Conservation (phyloP, 2,329 filamentous ascomycete genomes). For the Xylaria sp. region DNA sequence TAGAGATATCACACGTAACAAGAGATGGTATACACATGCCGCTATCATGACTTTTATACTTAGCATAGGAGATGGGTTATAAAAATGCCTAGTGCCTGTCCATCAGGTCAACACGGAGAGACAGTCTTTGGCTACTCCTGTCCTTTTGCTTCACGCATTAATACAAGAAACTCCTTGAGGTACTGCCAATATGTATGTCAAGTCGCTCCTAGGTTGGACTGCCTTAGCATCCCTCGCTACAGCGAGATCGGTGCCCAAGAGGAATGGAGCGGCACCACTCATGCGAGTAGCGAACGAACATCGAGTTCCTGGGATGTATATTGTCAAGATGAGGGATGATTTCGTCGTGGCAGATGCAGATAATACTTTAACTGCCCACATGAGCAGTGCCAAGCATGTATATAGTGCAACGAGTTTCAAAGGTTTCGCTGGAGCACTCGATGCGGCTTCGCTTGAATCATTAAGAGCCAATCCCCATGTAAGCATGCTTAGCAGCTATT, state of each 20-base stretch:
- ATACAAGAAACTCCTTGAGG: background rate
- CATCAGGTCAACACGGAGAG: background rate
- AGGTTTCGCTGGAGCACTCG: slow-evolving; percentile 23
- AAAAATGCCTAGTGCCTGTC: background rate
- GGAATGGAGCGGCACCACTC: slow-evolving; percentile 6
- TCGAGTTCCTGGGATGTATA: slow-evolving; percentile 19
- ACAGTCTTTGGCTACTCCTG: background rate
- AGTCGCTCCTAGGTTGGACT: slow-evolving; percentile 15
- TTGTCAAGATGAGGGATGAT: slow-evolving; percentile 30
- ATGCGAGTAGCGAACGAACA: slow-evolving; percentile 3
- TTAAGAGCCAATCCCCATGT: slow-evolving; percentile 21
- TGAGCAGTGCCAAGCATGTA: slow-evolving; percentile 13
- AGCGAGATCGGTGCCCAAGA: slow-evolving; percentile 21
- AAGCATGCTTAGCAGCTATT: background rate
- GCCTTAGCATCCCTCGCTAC: slow-evolving; percentile 10
- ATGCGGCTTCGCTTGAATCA: slow-evolving; percentile 8
- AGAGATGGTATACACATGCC: background rate
- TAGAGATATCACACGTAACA: background rate
- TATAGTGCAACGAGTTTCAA: slow-evolving; percentile 26
- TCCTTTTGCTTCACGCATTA: background rate
- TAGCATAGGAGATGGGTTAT: background rate
- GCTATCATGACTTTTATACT: background rate
- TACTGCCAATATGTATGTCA: slow-evolving; percentile 17
- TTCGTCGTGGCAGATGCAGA: slow-evolving; percentile 13
- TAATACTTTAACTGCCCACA: background rate